Evolutionary conservation across 768 basidiomycete genomes (phyloP).

Genomic region (Mycena haematopus): DNA sequence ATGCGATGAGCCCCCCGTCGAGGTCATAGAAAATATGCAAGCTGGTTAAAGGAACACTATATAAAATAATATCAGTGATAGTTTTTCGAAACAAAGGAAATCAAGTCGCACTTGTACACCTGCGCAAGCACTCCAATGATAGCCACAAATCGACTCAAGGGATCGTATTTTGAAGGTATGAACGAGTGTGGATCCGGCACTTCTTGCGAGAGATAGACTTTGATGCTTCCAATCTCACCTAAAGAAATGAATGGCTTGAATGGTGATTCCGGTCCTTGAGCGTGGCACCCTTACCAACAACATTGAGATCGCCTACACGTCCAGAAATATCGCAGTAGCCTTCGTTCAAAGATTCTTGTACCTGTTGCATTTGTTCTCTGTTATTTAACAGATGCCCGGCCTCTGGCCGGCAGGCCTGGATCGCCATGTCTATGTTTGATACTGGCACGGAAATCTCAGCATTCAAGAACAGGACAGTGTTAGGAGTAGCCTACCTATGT

Average conservation of each 20-base stretch:
- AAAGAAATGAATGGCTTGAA: not conserved
- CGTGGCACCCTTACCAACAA: constrained; percentile 56
- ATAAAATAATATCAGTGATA: not conserved
- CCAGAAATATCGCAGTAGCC: constrained; percentile 85
- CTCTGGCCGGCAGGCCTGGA: constrained; percentile 76
- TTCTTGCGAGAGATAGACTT: constrained; percentile 70
- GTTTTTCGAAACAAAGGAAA: not conserved
- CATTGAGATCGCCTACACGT: constrained; percentile 60
- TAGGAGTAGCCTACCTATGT: constrained; percentile 45
- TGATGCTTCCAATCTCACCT: constrained; percentile 69
- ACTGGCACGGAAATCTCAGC: constrained; percentile 38
- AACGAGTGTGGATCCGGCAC: constrained; percentile 57
- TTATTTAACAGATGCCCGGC: constrained; percentile 66
- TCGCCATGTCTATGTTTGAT: constrained; percentile 73
- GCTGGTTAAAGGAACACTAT: constrained; percentile 64
- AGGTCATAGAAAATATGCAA: constrained; percentile 89
- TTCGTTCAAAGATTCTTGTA: constrained; percentile 79
- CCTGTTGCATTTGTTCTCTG: constrained; percentile 68
- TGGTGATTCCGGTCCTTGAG: constrained; percentile 3
- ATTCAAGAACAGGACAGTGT: not conserved
- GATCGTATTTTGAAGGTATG: constrained; percentile 58
- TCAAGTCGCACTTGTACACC: constrained; percentile 63
- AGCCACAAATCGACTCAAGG: constrained; percentile 74
- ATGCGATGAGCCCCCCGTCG: constrained; percentile 85
- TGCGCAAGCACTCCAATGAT: constrained; percentile 68